phyloP scores from a whole-genome alignment of 177 flowering plant species.

The Vitis hybrid region DNA sequence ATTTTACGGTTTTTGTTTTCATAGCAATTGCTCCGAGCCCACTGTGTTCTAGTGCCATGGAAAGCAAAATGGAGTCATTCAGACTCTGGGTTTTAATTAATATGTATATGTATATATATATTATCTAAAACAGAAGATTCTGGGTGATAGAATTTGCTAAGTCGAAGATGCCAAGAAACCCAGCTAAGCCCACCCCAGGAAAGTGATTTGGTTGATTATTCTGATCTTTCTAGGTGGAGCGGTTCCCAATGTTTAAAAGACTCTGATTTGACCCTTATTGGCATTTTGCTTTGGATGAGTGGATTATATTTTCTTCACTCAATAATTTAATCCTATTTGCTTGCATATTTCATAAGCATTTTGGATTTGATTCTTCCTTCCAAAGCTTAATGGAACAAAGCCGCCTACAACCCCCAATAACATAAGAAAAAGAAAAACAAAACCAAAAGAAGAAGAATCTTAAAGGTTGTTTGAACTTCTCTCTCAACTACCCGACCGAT shows the following conservation, averaged over 20 bases:
- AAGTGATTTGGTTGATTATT: conserved; percentile 2
- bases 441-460: too few relatives aligned
- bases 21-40: too few relatives aligned
- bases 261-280: conserved; percentile 9
- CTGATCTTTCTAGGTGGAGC: conserved; percentile 13
- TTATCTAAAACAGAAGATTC: conserved; percentile 1
- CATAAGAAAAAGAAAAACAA: too few relatives aligned
- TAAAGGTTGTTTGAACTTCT: too few relatives aligned
- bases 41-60: too few relatives aligned
- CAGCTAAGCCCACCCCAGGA: not conserved
- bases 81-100: too few relatives aligned
- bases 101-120: not conserved
- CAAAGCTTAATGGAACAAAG: conserved; percentile 7
- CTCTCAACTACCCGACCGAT: too few relatives aligned
- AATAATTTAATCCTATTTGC: not conserved
- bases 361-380: conserved; percentile 2
- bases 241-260: conserved; percentile 5
- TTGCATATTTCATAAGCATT: not conserved
- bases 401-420: too few relatives aligned
- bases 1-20: too few relatives aligned
- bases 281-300: conserved; percentile 5
- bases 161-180: conserved; percentile 31
- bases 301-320: not conserved
- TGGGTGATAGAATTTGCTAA: conserved; percentile 16
- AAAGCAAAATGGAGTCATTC: too few relatives aligned